These are phyloP conservation scores for Ganoderma meredithae DNA, from an alignment of 1,284 basidiomycete genomes.

Conservation along the genomic window DNA sequence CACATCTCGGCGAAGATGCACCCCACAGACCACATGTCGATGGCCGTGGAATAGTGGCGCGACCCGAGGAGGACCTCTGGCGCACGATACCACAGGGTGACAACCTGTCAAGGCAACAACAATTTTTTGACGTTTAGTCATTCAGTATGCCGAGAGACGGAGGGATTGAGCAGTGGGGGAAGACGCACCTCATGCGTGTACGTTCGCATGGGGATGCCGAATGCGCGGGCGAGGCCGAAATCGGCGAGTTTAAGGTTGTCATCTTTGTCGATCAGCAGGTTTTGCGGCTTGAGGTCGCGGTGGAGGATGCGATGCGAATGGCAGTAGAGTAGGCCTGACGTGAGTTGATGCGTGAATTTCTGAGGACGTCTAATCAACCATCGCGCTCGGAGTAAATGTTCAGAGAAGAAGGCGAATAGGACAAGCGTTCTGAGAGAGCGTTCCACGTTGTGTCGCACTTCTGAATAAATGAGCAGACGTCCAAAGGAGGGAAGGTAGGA, in stretches of 20 bases:
- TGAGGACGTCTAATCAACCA: no score
- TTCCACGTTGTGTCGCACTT: no score
- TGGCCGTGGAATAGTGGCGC: conserved; percentile 94
- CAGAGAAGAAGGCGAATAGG: no score
- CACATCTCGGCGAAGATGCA: conserved; percentile 96
- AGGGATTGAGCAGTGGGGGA: no score
- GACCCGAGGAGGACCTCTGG: conserved; percentile 97
- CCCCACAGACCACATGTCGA: conserved; percentile 99
- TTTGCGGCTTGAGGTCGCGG: conserved; percentile 97
- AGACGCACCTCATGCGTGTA: conserved; percentile 93
- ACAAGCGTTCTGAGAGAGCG: no score
- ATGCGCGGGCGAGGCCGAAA: conserved; percentile 96
- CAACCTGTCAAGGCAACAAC: conserved; percentile 83
- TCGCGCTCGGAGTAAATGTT: no score
- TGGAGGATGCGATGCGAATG: conserved; percentile 97
- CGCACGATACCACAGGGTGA: conserved; percentile 98
- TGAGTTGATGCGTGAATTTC: conserved; percentile 93
- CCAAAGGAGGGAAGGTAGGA: no score
- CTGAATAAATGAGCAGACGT: no score
- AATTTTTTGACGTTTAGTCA: no score
- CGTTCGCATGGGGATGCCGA: conserved; percentile 97
- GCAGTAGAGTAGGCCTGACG: conserved; percentile 91
- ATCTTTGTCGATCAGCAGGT: conserved; percentile 91
- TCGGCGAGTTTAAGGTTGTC: conserved; percentile 96
- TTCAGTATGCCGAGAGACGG: no score